phyloP scores from a whole-genome alignment of 2,329 filamentous ascomycete genomes.

The Talaromyces sp. region DNA sequence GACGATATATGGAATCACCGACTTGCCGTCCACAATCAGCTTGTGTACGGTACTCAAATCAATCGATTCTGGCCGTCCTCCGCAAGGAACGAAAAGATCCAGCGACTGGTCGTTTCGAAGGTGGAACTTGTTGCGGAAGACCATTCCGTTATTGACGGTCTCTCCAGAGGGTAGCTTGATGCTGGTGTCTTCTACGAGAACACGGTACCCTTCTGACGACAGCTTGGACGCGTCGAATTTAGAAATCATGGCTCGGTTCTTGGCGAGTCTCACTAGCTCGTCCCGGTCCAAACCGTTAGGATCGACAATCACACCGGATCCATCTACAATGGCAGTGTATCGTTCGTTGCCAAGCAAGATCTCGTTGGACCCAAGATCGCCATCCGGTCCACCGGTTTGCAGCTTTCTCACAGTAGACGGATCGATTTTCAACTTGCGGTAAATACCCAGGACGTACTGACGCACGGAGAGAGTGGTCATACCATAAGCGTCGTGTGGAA shows the following conservation, averaged over 20 bases:
- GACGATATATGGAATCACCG: conserved; percentile 86
- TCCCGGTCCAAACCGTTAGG: conserved; percentile 80
- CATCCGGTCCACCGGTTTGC: conserved; percentile 95
- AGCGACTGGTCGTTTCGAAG: conserved; percentile 71
- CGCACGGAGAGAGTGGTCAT: conserved; percentile 98
- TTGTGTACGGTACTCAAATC: conserved; percentile 82
- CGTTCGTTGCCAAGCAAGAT: conserved; percentile 94
- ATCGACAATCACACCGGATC: conserved; percentile 89
- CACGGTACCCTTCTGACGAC: conserved; percentile 81
- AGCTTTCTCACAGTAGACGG: conserved; percentile 82
- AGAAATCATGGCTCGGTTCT: conserved; percentile 81
- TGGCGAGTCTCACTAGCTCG: conserved; percentile 80
- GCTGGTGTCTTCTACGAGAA: conserved; percentile 87
- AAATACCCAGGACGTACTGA: conserved; percentile 93
- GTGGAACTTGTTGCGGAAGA: conserved; percentile 97
- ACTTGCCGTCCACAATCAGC: conserved; percentile 86
- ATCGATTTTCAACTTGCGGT: conserved; percentile 90
- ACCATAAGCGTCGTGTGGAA: conserved; percentile 91
- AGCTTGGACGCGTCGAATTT: conserved; percentile 83
- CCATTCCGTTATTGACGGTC: conserved; percentile 80
- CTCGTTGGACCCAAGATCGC: conserved; percentile 95
- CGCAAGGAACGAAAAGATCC: conserved; percentile 91
- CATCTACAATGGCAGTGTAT: conserved; percentile 93
- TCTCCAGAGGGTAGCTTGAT: conserved; percentile 85
- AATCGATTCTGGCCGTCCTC: conserved; percentile 93